These are phyloP conservation scores for Tolypocladium sp. DNA, from an alignment of 2,329 filamentous ascomycete species.

Conservation along the genomic window DNA sequence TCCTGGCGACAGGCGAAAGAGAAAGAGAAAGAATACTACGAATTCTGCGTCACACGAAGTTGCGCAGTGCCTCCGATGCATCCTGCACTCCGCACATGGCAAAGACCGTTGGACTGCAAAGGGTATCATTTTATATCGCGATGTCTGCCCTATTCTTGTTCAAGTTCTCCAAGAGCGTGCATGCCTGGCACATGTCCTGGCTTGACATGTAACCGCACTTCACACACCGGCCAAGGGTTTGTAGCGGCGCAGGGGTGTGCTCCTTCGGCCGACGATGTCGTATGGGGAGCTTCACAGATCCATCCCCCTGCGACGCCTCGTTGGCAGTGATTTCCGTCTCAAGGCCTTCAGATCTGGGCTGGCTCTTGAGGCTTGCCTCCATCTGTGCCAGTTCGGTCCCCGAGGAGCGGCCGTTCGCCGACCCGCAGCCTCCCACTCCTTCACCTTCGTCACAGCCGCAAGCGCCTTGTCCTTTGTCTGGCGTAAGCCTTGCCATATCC, in stretches of 20 bases:
- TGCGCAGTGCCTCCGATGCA: background rate
- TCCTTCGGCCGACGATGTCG: slow-evolving; percentile 18
- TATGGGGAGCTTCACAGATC: slow-evolving; percentile 24
- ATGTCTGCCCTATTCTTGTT: slow-evolving; percentile 69
- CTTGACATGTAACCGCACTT: slow-evolving; percentile 94
- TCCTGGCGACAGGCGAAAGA: background rate
- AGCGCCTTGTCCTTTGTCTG: slow-evolving; percentile 25
- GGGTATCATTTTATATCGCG: slow-evolving; percentile 29
- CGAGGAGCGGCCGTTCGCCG: slow-evolving; percentile 49
- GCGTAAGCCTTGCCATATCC: slow-evolving; percentile 77
- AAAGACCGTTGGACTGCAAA: background rate
- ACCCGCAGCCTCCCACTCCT: slow-evolving; percentile 60
- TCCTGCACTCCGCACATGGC: background rate
- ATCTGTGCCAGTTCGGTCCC: slow-evolving; percentile 75
- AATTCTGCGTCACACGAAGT: background rate
- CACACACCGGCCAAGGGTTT: slow-evolving; percentile 74
- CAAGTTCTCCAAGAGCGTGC: slow-evolving; percentile 76
- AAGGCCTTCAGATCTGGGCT: slow-evolving; percentile 10
- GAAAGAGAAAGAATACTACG: background rate
- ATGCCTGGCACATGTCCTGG: slow-evolving; percentile 89
- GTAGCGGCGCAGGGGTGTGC: slow-evolving; percentile 36
- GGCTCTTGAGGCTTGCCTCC: slow-evolving; percentile 43
- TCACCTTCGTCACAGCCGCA: slow-evolving; percentile 28
- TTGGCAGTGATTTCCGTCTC: slow-evolving; percentile 23
- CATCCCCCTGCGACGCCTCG: slow-evolving; percentile 10